Evolutionary conservation across 441 rosid genomes (phyloP).

Genomic region (Dalechampia spathulata): DNA sequence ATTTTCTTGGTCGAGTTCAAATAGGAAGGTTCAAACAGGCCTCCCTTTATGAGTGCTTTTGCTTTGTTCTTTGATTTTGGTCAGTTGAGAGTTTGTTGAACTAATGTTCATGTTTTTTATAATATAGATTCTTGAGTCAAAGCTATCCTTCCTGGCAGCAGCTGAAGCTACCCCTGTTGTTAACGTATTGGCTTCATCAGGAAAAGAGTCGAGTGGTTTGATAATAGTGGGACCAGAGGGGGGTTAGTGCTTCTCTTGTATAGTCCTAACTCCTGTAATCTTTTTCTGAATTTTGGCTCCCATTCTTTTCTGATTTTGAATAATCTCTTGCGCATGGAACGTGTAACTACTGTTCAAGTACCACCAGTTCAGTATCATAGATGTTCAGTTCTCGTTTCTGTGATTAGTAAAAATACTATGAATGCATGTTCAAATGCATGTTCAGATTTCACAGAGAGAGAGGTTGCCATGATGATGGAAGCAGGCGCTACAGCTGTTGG

Average conservation of each 20-base stretch:
- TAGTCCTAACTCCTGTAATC: background rate
- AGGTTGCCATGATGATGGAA: slow-evolving; percentile 44
- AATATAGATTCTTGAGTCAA: slow-evolving; percentile 48
- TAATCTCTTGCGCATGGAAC: background rate
- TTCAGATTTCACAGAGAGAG: slow-evolving; percentile 54
- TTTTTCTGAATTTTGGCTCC: background rate
- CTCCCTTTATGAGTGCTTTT: background rate
- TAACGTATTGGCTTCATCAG: slow-evolving; percentile 34
- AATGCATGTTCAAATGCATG: background rate
- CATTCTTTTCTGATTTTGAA: background rate
- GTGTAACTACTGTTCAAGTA: background rate
- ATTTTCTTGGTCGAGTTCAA: slow-evolving; percentile 2
- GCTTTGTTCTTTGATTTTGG: too few species aligned
- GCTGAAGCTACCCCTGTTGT: slow-evolving; percentile 77
- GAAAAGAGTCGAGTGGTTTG: slow-evolving; percentile 47
- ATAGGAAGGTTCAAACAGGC: background rate
- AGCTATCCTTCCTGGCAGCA: slow-evolving; percentile 62
- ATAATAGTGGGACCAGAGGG: slow-evolving; percentile 86
- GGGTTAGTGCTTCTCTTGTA: slow-evolving; percentile 32
- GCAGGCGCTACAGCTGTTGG: slow-evolving; percentile 75
- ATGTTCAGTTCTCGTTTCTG: background rate
- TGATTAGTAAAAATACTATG: slow-evolving; percentile 6
- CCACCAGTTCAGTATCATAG: background rate
- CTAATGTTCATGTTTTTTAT: background rate
- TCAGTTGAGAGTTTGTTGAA: background rate